phyloP scores from a whole-genome alignment of 1,284 basidiomycete species.

The Cryptococcus amylolentus region DNA sequence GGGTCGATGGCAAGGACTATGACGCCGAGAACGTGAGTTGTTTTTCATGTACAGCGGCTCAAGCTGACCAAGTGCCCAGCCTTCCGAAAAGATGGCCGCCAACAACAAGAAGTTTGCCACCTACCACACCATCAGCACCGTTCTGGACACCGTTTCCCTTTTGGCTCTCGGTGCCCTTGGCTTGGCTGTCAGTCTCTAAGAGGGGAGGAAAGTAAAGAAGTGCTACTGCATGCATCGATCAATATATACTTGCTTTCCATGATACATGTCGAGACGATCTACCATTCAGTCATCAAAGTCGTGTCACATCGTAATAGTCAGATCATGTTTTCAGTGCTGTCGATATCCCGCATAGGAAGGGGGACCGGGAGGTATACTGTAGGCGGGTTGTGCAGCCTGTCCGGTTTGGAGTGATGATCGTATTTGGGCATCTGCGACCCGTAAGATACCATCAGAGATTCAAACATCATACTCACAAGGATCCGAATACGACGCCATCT shows the following conservation, averaged over 20 bases:
- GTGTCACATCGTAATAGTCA: neutral
- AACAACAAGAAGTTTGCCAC: slow-evolving; percentile 62
- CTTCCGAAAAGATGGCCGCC: slow-evolving; percentile 64
- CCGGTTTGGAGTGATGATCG: slow-evolving; percentile 25
- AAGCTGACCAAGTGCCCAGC: slow-evolving; percentile 49
- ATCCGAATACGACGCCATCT: slow-evolving; percentile 36
- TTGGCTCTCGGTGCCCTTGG: slow-evolving; percentile 67
- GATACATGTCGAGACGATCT: too few relatives aligned
- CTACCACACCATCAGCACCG: slow-evolving; percentile 62
- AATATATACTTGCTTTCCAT: too few relatives aligned
- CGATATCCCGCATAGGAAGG: slow-evolving; percentile 35
- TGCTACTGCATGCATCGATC: neutral
- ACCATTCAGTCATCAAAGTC: neutral
- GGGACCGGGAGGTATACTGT: slow-evolving; percentile 23
- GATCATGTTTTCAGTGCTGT: neutral
- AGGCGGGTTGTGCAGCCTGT: neutral
- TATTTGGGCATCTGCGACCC: slow-evolving; percentile 33
- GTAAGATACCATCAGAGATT: neutral
- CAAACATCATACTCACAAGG: slow-evolving; percentile 54
- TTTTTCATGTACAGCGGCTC: slow-evolving; percentile 10
- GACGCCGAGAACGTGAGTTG: slow-evolving; percentile 60
- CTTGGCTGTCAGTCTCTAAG: slow-evolving; percentile 53
- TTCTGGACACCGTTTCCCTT: slow-evolving; percentile 60
- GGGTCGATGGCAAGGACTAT: slow-evolving; percentile 66
- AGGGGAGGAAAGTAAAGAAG: neutral